Conservation (phyloP, 352 stramenopile genomes). For the Elongisporangium senticosum region DNA sequence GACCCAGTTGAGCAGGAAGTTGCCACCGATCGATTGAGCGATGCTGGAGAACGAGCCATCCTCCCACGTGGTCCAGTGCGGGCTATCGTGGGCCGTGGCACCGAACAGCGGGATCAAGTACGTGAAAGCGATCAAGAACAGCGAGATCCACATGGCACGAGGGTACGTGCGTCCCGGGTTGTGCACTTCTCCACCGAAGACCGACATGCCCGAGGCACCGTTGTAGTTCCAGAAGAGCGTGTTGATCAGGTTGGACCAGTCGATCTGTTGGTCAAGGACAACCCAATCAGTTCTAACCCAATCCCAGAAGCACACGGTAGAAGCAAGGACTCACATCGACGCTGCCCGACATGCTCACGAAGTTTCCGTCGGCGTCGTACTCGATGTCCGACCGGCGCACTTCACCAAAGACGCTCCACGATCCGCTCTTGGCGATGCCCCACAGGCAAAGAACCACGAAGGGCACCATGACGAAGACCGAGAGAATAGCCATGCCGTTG, state of each 20-base stretch:
- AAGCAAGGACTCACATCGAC: slow-evolving; percentile 14
- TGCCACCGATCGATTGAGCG: slow-evolving; percentile 73
- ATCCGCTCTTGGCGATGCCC: slow-evolving; percentile 16
- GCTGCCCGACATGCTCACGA: slow-evolving; percentile 31
- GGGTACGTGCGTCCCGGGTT: slow-evolving; percentile 79
- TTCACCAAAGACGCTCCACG: slow-evolving; percentile 31
- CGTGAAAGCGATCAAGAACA: slow-evolving; percentile 74
- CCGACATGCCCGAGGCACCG: slow-evolving; percentile 85
- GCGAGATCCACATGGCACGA: slow-evolving; percentile 66
- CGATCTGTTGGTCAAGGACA: slow-evolving; percentile 16
- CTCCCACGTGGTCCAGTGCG: slow-evolving; percentile 77
- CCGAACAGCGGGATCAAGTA: slow-evolving; percentile 88
- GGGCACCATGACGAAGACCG: slow-evolving; percentile 83
- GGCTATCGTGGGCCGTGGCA: slow-evolving; percentile 54
- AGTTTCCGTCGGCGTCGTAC: slow-evolving; percentile 21
- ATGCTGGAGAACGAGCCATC: slow-evolving; percentile 89
- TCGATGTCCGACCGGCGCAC: slow-evolving; percentile 31
- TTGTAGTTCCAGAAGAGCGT: slow-evolving; percentile 96
- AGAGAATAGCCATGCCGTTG: slow-evolving; percentile 66
- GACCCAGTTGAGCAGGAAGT: slow-evolving; percentile 86
- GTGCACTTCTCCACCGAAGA: slow-evolving; percentile 87
- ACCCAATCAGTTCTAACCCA: slow-evolving; percentile 4
- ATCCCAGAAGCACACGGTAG: not conserved
- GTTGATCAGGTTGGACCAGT: slow-evolving; percentile 88
- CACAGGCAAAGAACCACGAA: slow-evolving; percentile 77